Percentiles rank a stretch among this genome's conserved stretches.
Evolutionary conservation across 2,329 filamentous ascomycete genomes (phyloP).

Genomic region (Penicillium nordicum): DNA sequence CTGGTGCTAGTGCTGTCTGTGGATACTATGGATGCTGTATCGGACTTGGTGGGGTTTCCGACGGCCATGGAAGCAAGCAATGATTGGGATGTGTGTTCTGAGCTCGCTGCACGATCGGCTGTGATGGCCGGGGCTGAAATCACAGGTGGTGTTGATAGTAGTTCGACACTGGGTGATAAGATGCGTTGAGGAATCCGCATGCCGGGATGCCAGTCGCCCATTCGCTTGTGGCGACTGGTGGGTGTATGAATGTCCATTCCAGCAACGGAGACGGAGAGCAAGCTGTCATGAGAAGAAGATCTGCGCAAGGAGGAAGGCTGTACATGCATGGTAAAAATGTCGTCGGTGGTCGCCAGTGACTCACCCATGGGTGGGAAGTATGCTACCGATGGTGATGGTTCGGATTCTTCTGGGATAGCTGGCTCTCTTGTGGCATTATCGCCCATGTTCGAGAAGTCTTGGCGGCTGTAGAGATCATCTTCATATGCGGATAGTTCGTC

Average conservation of each 20-base stretch:
- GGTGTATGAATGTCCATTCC: slow-evolving; percentile 88
- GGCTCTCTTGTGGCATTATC: slow-evolving; percentile 27
- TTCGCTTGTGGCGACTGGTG: slow-evolving; percentile 70
- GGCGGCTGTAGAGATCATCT: slow-evolving; percentile 20
- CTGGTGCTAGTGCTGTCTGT: slow-evolving; percentile 22
- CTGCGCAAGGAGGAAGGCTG: slow-evolving; percentile 56
- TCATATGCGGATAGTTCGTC: slow-evolving; percentile 14
- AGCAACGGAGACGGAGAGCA: slow-evolving; percentile 81
- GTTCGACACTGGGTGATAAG: slow-evolving; percentile 42
- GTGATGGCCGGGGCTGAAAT: slow-evolving; percentile 39
- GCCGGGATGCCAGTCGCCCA: slow-evolving; percentile 56
- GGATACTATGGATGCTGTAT: slow-evolving; percentile 26
- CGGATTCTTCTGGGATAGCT: slow-evolving; percentile 40
- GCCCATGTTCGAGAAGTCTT: slow-evolving; percentile 8
- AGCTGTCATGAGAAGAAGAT: slow-evolving; percentile 76
- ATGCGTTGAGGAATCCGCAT: slow-evolving; percentile 47
- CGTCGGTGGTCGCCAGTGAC: slow-evolving; percentile 16
- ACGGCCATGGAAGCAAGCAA: slow-evolving; percentile 39
- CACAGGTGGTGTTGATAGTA: slow-evolving; percentile 38
- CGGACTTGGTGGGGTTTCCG: slow-evolving; percentile 12
- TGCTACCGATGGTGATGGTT: slow-evolving; percentile 25
- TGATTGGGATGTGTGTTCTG: slow-evolving; percentile 29
- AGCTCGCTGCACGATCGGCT: slow-evolving; percentile 28
- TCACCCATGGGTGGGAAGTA: slow-evolving; percentile 16
- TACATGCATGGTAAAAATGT: slow-evolving; percentile 22